Conservation (phyloP, 2,329 filamentous ascomycete species). For the Fusarium buxicola region DNA sequence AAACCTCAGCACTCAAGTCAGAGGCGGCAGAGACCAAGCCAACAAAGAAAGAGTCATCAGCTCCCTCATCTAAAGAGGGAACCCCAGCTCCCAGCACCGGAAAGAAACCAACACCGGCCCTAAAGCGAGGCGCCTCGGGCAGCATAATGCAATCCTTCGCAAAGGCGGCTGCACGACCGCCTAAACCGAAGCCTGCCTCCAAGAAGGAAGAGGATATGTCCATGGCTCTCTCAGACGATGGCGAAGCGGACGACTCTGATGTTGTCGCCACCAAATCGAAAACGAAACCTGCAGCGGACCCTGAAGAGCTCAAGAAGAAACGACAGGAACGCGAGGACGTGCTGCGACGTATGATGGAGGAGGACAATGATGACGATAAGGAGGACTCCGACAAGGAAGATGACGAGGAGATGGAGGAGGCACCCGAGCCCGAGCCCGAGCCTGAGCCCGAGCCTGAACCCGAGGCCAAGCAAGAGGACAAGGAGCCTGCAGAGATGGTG, state of each 20-base stretch:
- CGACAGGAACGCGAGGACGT: slow-evolving; percentile 54
- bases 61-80: slow-evolving; percentile 39
- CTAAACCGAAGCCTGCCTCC: slow-evolving; percentile 61
- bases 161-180: slow-evolving; percentile 60
- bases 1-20: slow-evolving; percentile 17
- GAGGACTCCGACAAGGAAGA: slow-evolving; percentile 54
- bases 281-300: slow-evolving; percentile 36
- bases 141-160: slow-evolving; percentile 85
- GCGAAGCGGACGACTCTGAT: slow-evolving; percentile 55
- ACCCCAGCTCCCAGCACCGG: slow-evolving; percentile 42
- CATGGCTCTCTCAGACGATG: slow-evolving; percentile 54
- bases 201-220: slow-evolving; percentile 50
- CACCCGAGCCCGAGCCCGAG: slow-evolving; percentile 53
- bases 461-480: slow-evolving; percentile 53
- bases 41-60: slow-evolving; percentile 48
- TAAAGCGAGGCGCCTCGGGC: slow-evolving; percentile 69
- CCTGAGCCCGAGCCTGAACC: slow-evolving; percentile 44
- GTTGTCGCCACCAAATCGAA: slow-evolving; percentile 44
- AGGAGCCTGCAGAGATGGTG: slow-evolving; percentile 63
- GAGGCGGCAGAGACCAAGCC: slow-evolving; percentile 28
- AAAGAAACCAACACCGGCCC: slow-evolving; percentile 52
- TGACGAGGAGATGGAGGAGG: slow-evolving; percentile 57
- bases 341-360: slow-evolving; percentile 63
- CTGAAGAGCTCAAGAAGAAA: slow-evolving; percentile 45
- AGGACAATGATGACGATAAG: slow-evolving; percentile 69